These are phyloP conservation scores for Cyclotella cryptica DNA, from an alignment of 108 stramenopile genomes.

Conservation along the genomic window DNA sequence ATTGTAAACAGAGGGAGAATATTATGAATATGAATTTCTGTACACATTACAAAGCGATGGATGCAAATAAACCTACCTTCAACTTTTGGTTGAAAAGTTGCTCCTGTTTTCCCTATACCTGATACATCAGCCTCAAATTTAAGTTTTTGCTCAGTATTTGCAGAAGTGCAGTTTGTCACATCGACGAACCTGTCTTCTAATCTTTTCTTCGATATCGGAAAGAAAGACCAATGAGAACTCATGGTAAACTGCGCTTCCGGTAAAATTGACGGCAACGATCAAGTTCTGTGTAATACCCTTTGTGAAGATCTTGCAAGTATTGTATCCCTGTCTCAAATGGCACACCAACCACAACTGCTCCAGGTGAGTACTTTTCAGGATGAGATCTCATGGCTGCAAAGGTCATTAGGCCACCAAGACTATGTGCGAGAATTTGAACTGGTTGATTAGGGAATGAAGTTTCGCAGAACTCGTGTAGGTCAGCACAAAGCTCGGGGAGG, in stretches of 20 bases:
- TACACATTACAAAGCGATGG: not conserved
- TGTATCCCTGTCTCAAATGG: slow-evolving; percentile 64
- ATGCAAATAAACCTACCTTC: slow-evolving; percentile 28
- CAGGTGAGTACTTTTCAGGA: slow-evolving; percentile 59
- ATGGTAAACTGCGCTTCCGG: slow-evolving; percentile 58
- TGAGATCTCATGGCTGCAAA: slow-evolving; percentile 55
- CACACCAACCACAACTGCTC: slow-evolving; percentile 59
- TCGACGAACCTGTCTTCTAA: slow-evolving; percentile 56
- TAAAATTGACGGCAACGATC: slow-evolving; percentile 62
- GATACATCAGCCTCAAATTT: slow-evolving; percentile 54
- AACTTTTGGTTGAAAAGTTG: slow-evolving; percentile 34
- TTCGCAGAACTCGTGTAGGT: slow-evolving; percentile 58
- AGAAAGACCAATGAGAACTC: slow-evolving; percentile 63
- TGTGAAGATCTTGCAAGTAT: slow-evolving; percentile 64
- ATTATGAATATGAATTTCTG: not conserved
- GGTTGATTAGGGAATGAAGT: slow-evolving; percentile 56
- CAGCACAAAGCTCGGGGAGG: slow-evolving; percentile 51
- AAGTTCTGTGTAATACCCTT: slow-evolving; percentile 62
- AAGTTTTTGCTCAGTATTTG: slow-evolving; percentile 4
- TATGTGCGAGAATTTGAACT: slow-evolving; percentile 62
- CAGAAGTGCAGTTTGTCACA: slow-evolving; percentile 19
- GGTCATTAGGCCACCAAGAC: slow-evolving; percentile 57
- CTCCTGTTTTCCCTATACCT: slow-evolving; percentile 47
- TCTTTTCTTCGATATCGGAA: slow-evolving; percentile 44
- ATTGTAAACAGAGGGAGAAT: not conserved